Evolutionary conservation across 306 rosid species (phyloP).

Genomic region (Cercis canadensis): DNA sequence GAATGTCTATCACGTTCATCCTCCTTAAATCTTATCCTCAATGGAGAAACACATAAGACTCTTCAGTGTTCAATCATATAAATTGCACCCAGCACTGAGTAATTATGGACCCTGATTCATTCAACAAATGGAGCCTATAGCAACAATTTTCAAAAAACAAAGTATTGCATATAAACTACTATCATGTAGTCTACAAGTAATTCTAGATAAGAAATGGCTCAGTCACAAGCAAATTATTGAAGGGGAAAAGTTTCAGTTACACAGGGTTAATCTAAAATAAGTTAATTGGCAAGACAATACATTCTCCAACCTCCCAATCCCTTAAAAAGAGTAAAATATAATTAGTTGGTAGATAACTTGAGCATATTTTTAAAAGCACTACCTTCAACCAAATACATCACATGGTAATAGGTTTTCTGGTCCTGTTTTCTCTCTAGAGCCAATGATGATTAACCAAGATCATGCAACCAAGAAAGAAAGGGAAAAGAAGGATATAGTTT

Average conservation of each 20-base stretch:
- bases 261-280: neutral
- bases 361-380: neutral
- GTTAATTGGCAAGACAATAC: neutral
- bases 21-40: neutral
- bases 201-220: neutral
- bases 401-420: no score
- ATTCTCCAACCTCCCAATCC: neutral
- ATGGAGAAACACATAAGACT: slow-evolving; percentile 12
- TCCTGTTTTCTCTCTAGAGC: no score
- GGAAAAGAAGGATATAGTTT: no score
- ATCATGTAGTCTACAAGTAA: no score
- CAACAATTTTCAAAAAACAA: neutral
- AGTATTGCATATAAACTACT: neutral
- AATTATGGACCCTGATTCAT: neutral
- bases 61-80: neutral
- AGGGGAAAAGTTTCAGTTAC: neutral
- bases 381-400: neutral
- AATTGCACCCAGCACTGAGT: neutral
- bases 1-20: neutral
- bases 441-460: no score
- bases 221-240: neutral
- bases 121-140: neutral
- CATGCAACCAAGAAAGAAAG: no score
- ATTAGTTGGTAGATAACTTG: no score
- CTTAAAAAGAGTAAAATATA: neutral